Percentiles rank a stretch among this genome's conserved stretches.
Evolutionary conservation across 2,329 filamentous ascomycete species (phyloP).

Genomic region (Fusarium clavum): DNA sequence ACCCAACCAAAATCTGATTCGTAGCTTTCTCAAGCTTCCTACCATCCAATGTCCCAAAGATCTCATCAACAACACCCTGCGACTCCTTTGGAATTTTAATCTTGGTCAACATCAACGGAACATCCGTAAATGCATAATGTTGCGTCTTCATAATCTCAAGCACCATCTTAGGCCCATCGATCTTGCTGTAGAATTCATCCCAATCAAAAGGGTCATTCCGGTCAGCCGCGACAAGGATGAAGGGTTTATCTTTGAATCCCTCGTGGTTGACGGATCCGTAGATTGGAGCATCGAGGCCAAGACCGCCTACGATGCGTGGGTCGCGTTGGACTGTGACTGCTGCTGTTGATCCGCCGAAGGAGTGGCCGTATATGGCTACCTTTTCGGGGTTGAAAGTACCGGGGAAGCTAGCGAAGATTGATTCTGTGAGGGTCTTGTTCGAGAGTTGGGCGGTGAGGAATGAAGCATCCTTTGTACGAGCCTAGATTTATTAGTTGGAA

Average conservation of each 20-base stretch:
- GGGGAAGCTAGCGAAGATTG: slow-evolving; percentile 16
- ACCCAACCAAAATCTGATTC: neutral
- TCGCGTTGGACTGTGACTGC: slow-evolving; percentile 48
- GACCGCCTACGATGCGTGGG: slow-evolving; percentile 50
- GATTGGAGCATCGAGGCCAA: slow-evolving; percentile 28
- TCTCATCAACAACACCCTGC: neutral
- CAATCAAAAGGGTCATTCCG: neutral
- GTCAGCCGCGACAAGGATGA: neutral
- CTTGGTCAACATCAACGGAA: slow-evolving; percentile 8
- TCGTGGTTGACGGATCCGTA: slow-evolving; percentile 37
- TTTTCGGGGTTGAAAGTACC: slow-evolving; percentile 8
- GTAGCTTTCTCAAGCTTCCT: slow-evolving; percentile 1
- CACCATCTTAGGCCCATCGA: slow-evolving; percentile 22
- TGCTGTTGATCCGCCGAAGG: slow-evolving; percentile 30
- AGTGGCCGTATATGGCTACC: slow-evolving; percentile 24
- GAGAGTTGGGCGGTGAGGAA: slow-evolving; percentile 38
- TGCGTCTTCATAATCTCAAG: neutral
- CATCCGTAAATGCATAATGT: slow-evolving; percentile 20
- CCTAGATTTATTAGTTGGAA: neutral
- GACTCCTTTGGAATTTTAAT: neutral
- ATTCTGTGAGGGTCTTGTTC: slow-evolving; percentile 27
- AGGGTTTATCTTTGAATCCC: slow-evolving; percentile 34
- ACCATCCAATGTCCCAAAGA: slow-evolving; percentile 9
- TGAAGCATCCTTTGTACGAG: slow-evolving; percentile 10
- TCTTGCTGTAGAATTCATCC: slow-evolving; percentile 15